phyloP scores from a whole-genome alignment of 164 flowering plant species.

The Cinnamomum micranthum region DNA sequence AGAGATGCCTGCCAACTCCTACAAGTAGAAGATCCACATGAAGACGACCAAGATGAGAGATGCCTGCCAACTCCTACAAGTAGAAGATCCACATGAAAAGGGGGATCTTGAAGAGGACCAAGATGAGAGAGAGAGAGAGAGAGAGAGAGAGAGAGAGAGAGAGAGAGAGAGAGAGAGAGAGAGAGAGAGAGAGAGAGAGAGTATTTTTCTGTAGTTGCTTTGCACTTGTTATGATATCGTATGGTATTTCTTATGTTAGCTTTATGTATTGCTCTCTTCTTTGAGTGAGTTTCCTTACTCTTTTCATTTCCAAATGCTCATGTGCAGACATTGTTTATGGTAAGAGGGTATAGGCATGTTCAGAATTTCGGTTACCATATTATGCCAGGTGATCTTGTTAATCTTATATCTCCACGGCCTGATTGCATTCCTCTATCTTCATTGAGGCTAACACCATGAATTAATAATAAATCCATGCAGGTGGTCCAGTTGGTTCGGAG shows the following conservation, averaged over 20 bases:
- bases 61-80: no score
- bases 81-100: no score
- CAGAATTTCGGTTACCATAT: slow-evolving; percentile 23
- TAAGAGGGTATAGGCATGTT: slow-evolving; percentile 25
- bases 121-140: no score
- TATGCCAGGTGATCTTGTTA: slow-evolving; percentile 29
- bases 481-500: slow-evolving; percentile 20
- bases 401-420: neutral
- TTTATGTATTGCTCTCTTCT: neutral
- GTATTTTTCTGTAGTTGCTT: no score
- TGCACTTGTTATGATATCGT: neutral
- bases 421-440: neutral
- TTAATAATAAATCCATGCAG: slow-evolving; percentile 22
- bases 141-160: no score
- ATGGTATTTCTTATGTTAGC: neutral
- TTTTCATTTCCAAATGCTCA: neutral
- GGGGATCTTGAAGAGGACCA: no score
- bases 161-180: no score
- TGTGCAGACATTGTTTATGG: slow-evolving; percentile 24
- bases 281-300: neutral
- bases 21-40: no score
- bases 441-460: neutral
- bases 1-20: no score
- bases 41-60: no score
- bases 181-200: no score